A percentile compares a stretch with the other conserved stretches of the same genome.
Evolutionary conservation across 345 rosid genomes (phyloP).

Genomic region (Odontarrhena argentea): DNA sequence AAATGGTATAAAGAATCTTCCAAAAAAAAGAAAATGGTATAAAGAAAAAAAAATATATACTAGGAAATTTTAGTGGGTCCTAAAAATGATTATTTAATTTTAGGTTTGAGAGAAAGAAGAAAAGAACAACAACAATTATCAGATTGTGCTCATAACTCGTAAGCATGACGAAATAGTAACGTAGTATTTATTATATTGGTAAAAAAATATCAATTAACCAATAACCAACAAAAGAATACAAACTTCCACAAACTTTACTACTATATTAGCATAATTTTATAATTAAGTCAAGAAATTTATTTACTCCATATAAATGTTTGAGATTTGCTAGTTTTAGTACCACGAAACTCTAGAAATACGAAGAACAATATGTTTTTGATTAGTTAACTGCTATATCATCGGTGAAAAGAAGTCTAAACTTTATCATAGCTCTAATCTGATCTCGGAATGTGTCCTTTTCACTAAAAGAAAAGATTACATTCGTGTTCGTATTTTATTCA

Average conservation of each 20-base stretch:
- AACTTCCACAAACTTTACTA: not conserved
- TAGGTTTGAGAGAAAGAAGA: not conserved
- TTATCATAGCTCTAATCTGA: conserved; percentile 13
- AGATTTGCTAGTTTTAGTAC: conserved; percentile 1
- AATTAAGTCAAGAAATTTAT: not conserved
- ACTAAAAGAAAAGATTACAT: conserved; percentile 16
- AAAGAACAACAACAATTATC: not conserved
- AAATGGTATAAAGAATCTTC: not conserved
- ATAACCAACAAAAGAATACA: not conserved
- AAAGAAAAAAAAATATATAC: not conserved
- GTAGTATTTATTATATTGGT: conserved; percentile 41
- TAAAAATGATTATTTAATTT: conserved; percentile 18
- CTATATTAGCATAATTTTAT: not conserved
- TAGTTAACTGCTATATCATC: conserved; percentile 9
- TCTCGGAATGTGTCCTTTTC: conserved; percentile 33
- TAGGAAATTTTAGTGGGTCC: conserved; percentile 27
- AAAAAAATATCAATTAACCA: not conserved
- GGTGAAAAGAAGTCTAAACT: not conserved
- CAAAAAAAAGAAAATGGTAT: not conserved
- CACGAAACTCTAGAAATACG: not conserved
- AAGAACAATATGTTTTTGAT: not conserved
- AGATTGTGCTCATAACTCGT: conserved; percentile 42
- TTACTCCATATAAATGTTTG: not conserved
- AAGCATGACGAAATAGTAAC: conserved; percentile 65
- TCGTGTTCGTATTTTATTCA: conserved; percentile 25